A percentile compares a stretch with the other conserved stretches of the same genome.
phyloP scores from a whole-genome alignment of 306 rosid genomes.

The Fragaria nilgerrensis region DNA sequence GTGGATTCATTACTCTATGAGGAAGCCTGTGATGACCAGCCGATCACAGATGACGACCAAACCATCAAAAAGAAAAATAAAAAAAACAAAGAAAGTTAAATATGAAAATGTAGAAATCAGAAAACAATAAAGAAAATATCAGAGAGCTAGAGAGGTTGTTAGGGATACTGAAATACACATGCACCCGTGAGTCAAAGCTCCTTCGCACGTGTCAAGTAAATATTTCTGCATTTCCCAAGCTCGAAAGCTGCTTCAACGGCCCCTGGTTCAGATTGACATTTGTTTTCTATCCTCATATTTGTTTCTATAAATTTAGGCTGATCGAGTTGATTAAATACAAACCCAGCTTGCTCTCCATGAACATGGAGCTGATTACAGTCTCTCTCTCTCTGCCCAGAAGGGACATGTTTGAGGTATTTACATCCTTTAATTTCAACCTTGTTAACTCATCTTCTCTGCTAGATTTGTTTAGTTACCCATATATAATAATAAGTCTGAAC shows the following conservation, averaged over 20 bases:
- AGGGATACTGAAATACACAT: background rate
- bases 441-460: background rate
- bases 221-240: background rate
- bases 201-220: background rate
- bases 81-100: background rate
- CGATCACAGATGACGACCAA: background rate
- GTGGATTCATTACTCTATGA: background rate
- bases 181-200: slow-evolving; percentile 35
- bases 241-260: background rate
- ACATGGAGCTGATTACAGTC: background rate
- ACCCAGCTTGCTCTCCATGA: background rate
- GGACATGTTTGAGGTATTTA: background rate
- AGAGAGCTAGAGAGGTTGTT: slow-evolving; percentile 15
- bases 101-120: background rate
- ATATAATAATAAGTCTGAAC: background rate
- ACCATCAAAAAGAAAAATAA: background rate
- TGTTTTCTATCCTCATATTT: background rate
- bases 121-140: background rate
- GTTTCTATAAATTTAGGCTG: background rate
- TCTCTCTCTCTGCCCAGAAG: background rate
- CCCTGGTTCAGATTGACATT: background rate
- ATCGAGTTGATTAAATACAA: background rate
- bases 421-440: background rate
- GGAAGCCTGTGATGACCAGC: slow-evolving; percentile 4
- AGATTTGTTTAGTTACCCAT: background rate